Percentiles rank a stretch among this genome's conserved stretches.
Conservation (phyloP, 176 grass and related monocot species). For the Oryza meridionalis region DNA sequence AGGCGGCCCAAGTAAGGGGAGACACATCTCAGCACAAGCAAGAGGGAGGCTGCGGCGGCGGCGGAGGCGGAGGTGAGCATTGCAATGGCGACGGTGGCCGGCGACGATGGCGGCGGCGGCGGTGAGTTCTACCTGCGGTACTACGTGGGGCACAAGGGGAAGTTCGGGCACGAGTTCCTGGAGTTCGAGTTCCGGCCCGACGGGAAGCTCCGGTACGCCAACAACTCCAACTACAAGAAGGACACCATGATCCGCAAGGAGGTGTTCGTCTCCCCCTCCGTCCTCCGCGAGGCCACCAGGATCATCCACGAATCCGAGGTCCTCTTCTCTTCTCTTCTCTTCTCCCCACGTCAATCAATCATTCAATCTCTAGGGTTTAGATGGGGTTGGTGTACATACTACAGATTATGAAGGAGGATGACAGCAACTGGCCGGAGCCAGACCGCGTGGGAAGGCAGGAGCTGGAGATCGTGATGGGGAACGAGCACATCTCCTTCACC, state of each 20-base stretch:
- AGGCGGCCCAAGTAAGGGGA: background rate
- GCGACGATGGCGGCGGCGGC: slow-evolving; percentile 19
- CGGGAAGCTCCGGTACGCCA: slow-evolving; percentile 97
- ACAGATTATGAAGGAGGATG: slow-evolving; percentile 97
- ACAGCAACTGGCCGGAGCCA: slow-evolving; percentile 91
- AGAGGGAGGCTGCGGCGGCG: background rate
- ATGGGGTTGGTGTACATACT: slow-evolving; percentile 41
- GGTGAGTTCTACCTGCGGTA: slow-evolving; percentile 99
- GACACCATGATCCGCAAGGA: slow-evolving; percentile 99
- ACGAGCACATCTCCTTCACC: slow-evolving; percentile 97
- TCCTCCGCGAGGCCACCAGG: slow-evolving; percentile 86
- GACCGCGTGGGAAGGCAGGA: slow-evolving; percentile 93
- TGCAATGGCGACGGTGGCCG: slow-evolving; percentile 38
- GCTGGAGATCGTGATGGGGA: slow-evolving; percentile 95
- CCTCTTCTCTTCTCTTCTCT: too few species aligned
- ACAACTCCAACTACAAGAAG: slow-evolving; percentile 99
- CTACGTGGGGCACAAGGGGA: slow-evolving; percentile 98
- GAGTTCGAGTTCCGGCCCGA: slow-evolving; percentile 99
- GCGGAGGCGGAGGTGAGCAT: background rate
- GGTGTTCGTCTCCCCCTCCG: slow-evolving; percentile 92
- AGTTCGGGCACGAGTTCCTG: slow-evolving; percentile 99
- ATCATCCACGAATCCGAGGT: slow-evolving; percentile 90
- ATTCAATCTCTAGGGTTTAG: slow-evolving; percentile 36
- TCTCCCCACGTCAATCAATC: background rate
- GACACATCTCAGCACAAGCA: too few species aligned